Percentiles rank a stretch among this genome's conserved stretches.
Conservation (phyloP, 2,329 filamentous ascomycete genomes). For the Neopestalotiopsis clavispora region DNA sequence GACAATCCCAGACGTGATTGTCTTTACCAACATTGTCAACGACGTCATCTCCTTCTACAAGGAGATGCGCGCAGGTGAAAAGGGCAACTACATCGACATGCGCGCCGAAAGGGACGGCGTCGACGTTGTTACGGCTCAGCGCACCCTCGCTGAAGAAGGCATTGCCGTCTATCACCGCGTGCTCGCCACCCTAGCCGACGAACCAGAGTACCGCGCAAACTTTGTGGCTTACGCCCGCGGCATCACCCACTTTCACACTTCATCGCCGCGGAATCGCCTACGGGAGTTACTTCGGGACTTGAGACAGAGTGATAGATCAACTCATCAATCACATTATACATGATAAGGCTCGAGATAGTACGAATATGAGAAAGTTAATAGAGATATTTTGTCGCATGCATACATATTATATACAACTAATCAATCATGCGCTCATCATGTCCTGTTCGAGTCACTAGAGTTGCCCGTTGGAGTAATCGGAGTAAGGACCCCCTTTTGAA, state of each 20-base stretch:
- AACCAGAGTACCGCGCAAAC: slow-evolving; percentile 19
- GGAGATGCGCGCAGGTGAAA: slow-evolving; percentile 18
- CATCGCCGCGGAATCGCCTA: slow-evolving; percentile 19
- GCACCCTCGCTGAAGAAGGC: too few relatives aligned
- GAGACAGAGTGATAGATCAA: too few relatives aligned
- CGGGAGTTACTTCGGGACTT: slow-evolving; percentile 16
- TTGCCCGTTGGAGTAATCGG: too few relatives aligned
- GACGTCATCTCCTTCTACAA: slow-evolving; percentile 23
- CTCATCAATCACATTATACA: too few relatives aligned
- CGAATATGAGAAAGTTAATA: too few relatives aligned
- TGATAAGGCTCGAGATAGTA: too few relatives aligned
- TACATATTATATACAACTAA: too few relatives aligned
- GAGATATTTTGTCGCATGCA: too few relatives aligned
- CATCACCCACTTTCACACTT: slow-evolving; percentile 20
- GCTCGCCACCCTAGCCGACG: slow-evolving; percentile 13
- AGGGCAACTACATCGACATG: slow-evolving; percentile 20
- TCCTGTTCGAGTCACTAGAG: too few relatives aligned
- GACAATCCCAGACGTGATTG: slow-evolving; percentile 17
- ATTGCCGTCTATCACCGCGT: background rate
- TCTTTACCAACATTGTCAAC: slow-evolving; percentile 21
- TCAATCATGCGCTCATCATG: too few relatives aligned
- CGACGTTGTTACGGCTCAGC: background rate
- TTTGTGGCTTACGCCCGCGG: slow-evolving; percentile 20
- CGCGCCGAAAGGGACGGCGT: slow-evolving; percentile 19
- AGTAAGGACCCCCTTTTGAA: too few relatives aligned